Base-by-base conservation (phyloP, 2,329 filamentous ascomycete species). In the Colletotrichum theobromicola region DNA sequence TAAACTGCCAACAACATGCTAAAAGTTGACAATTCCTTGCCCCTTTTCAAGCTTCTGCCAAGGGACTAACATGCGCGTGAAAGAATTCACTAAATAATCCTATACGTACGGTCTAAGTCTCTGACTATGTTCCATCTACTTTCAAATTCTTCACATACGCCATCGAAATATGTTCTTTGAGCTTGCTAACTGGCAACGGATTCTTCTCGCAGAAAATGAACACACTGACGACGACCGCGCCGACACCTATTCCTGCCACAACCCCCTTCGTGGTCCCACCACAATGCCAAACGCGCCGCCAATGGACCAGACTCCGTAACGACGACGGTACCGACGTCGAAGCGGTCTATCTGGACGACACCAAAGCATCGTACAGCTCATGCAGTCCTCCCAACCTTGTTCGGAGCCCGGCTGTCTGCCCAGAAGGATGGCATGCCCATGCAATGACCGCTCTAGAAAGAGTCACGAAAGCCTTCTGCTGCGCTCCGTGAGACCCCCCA, bases 121-220 rank as follows among this genome's bases (percentile, higher is more conserved):
- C n/a, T n/a, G n/a, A n/a, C n/a, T n/a, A n/a, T n/a, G n/a, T n/a
- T n/a, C n/a, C n/a, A n/a, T n/a, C n/a, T n/a, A n/a, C n/a, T n/a
- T n/a, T n/a, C n/a, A n/a, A n/a, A n/a, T n/a, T n/a, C n/a, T n/a
- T n/a, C n/a, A n/a, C n/a, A n/a, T n/a, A n/a, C 16, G 8, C 18
- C 8, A n/a, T 42, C 0, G 0, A 10, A 0, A 3, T 42, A 16
- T 0, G 37, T 42, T 9, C n/a, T 2, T 10, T n/a, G 1, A 42
- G 8, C 37, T 10, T 42, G 0, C 37, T 8, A 42, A 2, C n/a
- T 5, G n/a, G n/a, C n/a, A n/a, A n/a, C n/a, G n/a, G 8, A 42
- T 18, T 42, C 18, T 42, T 16, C 8, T 42, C 37, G 4, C 4
- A 0, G 37, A 42, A 0, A n/a, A 42, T 10, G 8, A 1, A 42